Percentiles rank a stretch among this genome's conserved stretches.
Evolutionary conservation across 306 rosid species (phyloP).

Genomic region (Bauhinia variegata): DNA sequence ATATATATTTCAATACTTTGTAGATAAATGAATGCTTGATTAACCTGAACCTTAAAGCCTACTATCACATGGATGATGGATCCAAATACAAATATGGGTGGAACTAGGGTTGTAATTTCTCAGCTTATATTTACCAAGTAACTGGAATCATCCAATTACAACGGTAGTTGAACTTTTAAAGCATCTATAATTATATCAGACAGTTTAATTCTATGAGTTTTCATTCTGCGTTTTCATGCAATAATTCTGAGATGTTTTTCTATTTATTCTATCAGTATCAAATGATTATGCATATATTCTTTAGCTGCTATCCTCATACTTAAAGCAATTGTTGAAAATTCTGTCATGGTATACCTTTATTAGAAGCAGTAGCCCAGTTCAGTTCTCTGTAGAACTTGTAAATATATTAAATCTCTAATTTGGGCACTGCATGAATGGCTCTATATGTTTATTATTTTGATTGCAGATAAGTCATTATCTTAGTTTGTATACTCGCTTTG

Average conservation of each 20-base stretch:
- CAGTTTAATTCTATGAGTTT: too few species aligned
- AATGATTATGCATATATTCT: neutral
- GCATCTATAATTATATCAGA: too few species aligned
- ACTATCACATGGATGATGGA: too few species aligned
- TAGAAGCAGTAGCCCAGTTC: constrained; percentile 18
- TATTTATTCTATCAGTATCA: constrained; percentile 2
- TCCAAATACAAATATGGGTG: too few species aligned
- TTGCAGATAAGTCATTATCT: constrained; percentile 86
- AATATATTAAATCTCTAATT: constrained; percentile 6
- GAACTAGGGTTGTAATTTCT: too few species aligned
- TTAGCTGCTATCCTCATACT: neutral
- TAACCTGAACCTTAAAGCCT: too few species aligned
- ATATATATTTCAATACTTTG: too few species aligned
- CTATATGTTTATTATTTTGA: constrained; percentile 12
- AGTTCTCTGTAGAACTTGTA: constrained; percentile 12
- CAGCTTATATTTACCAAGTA: too few species aligned
- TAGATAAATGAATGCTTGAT: too few species aligned
- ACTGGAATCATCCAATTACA: too few species aligned
- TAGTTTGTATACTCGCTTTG: constrained; percentile 68
- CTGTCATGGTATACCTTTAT: neutral
- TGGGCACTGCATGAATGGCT: constrained; percentile 4
- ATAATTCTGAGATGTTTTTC: neutral
- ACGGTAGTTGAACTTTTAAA: too few species aligned
- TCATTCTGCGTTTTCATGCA: neutral
- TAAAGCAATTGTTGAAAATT: constrained; percentile 2